A percentile compares a stretch with the other conserved stretches of the same genome.
phyloP scores from a whole-genome alignment of 1,284 basidiomycete species.

The Laetiporus sulphureus region DNA sequence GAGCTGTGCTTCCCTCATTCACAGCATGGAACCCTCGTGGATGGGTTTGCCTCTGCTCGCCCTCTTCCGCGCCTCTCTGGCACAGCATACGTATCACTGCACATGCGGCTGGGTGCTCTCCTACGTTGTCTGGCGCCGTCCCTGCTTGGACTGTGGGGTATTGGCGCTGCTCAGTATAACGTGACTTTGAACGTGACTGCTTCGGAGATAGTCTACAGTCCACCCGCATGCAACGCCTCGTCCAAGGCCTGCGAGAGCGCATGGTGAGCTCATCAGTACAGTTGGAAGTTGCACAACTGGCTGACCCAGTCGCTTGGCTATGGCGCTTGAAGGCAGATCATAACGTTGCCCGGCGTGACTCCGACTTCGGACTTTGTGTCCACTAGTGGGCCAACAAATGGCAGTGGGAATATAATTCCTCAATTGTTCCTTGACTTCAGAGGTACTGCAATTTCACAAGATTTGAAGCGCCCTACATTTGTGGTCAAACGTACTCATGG shows the following conservation, averaged over 20 bases:
- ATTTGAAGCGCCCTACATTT: no score
- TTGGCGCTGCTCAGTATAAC: slow-evolving; percentile 13
- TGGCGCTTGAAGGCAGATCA: slow-evolving; percentile 18
- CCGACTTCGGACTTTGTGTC: slow-evolving; percentile 20
- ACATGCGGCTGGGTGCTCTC: slow-evolving; percentile 7
- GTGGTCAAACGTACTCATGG: background rate
- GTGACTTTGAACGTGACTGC: slow-evolving; percentile 23
- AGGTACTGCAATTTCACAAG: slow-evolving; percentile 11
- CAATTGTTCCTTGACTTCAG: slow-evolving; percentile 25
- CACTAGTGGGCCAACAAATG: slow-evolving; percentile 21
- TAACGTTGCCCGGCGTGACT: slow-evolving; percentile 16
- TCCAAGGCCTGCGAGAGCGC: slow-evolving; percentile 17
- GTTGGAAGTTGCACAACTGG: background rate
- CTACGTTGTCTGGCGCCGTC: slow-evolving; percentile 7
- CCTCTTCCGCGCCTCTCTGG: background rate
- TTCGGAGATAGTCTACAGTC: slow-evolving; percentile 23
- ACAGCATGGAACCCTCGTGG: background rate
- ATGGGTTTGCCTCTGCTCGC: no score
- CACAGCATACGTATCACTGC: no score
- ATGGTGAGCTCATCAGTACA: slow-evolving; percentile 18
- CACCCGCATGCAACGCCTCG: slow-evolving; percentile 21
- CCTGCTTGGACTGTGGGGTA: slow-evolving; percentile 1
- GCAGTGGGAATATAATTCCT: slow-evolving; percentile 19
- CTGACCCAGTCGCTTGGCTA: no score
- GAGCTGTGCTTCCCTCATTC: background rate